Conservation (phyloP, 2,329 filamentous ascomycete genomes). For the Talaromyces atroroseus region DNA sequence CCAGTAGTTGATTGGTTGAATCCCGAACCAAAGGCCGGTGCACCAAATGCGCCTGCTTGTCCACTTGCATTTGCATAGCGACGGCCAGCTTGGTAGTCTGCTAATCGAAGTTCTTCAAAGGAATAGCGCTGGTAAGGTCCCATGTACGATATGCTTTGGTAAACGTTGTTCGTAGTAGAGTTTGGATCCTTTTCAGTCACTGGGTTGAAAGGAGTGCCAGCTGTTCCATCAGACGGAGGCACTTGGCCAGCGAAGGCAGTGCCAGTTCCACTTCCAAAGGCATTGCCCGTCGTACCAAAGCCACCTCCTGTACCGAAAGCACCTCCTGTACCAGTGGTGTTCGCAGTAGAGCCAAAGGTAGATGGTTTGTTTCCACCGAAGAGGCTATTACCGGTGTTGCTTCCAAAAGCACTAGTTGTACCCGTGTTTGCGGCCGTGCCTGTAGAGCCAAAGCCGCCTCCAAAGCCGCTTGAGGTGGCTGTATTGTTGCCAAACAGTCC, state of each 20-base stretch:
- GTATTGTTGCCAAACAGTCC: conserved; percentile 32
- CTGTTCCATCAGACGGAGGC: conserved; percentile 42
- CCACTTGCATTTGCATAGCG: conserved; percentile 77
- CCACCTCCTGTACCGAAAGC: conserved; percentile 17
- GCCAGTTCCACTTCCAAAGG: conserved; percentile 35
- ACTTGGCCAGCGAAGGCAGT: conserved; percentile 38
- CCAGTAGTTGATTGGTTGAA: conserved; percentile 42
- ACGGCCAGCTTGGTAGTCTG: conserved; percentile 82
- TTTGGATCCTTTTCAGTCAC: conserved; percentile 41
- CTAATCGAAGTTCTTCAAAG: conserved; percentile 71
- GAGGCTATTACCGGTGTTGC: conserved; percentile 15
- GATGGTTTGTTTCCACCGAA: conserved; percentile 25
- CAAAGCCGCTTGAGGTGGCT: conserved; percentile 30
- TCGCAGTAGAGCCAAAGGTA: conserved; percentile 22
- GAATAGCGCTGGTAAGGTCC: conserved; percentile 70
- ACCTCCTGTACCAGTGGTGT: conserved; percentile 21
- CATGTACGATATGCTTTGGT: conserved; percentile 47
- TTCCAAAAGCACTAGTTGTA: conserved; percentile 21
- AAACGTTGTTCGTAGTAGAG: conserved; percentile 38
- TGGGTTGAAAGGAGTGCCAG: conserved; percentile 40
- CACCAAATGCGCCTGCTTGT: conserved; percentile 75
- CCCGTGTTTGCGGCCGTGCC: conserved; percentile 18
- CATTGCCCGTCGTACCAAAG: conserved; percentile 25
- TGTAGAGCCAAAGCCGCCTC: conserved; percentile 27
- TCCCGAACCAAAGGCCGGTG: conserved; percentile 52